Percentiles rank a stretch among this genome's conserved stretches.
phyloP scores from a whole-genome alignment of 2,329 filamentous ascomycete genomes.

The Rutstroemia sp. region DNA sequence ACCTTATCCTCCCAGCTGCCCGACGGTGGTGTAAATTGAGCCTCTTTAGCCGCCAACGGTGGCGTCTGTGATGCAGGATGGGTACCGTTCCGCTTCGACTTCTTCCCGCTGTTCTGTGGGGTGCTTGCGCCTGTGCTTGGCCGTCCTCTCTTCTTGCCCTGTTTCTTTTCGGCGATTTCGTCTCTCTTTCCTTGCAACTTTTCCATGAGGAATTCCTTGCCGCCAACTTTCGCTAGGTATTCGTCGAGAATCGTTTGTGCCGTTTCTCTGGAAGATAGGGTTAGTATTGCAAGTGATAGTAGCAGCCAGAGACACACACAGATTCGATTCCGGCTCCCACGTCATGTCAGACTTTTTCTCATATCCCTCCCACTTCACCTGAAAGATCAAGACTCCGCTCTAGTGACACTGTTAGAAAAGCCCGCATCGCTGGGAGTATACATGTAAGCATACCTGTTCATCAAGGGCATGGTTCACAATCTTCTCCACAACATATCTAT shows the following conservation, averaged over 20 bases:
- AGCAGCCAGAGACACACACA: slow-evolving; percentile 36
- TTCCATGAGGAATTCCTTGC: slow-evolving; percentile 47
- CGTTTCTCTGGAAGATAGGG: slow-evolving; percentile 38
- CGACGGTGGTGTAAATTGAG: slow-evolving; percentile 56
- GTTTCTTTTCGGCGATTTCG: slow-evolving; percentile 1
- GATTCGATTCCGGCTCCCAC: slow-evolving; percentile 72
- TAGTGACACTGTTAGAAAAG: slow-evolving; percentile 10
- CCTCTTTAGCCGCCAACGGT: slow-evolving; percentile 36
- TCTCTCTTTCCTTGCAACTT: slow-evolving; percentile 34
- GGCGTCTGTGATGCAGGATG: slow-evolving; percentile 43
- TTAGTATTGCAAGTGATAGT: slow-evolving; percentile 4
- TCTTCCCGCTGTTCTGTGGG: slow-evolving; percentile 18
- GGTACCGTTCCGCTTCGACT: slow-evolving; percentile 27
- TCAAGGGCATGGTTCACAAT: slow-evolving; percentile 60
- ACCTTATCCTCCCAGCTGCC: slow-evolving; percentile 75
- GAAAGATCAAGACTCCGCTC: slow-evolving; percentile 47
- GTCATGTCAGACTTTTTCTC: slow-evolving; percentile 63
- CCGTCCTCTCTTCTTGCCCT: slow-evolving; percentile 49
- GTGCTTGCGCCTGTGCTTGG: slow-evolving; percentile 31
- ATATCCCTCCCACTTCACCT: slow-evolving; percentile 78
- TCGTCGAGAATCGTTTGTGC: slow-evolving; percentile 53
- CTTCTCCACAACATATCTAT: slow-evolving; percentile 66
- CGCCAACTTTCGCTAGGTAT: slow-evolving; percentile 58
- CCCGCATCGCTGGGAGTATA: neutral
- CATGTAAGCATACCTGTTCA: slow-evolving; percentile 39